Conservation (phyloP, 2,329 filamentous ascomycete genomes). For the Orbilia blumenaviensis region DNA sequence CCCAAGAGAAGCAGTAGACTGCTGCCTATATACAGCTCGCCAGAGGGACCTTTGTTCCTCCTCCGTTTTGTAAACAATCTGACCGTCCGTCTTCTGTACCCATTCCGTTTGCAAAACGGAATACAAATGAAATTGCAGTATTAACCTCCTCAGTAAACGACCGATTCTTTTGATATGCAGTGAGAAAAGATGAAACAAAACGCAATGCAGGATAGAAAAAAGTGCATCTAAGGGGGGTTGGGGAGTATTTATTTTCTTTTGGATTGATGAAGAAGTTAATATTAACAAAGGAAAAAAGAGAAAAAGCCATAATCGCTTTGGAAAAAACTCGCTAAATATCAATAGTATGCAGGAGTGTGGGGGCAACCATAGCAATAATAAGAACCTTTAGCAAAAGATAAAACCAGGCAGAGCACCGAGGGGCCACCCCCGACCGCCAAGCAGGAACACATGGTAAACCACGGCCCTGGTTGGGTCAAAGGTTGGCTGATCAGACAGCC, state of each 20-base stretch:
- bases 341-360: constrained; percentile 36
- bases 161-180: constrained; percentile 53
- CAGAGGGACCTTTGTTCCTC: constrained; percentile 20
- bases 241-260: constrained; percentile 54
- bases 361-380: constrained; percentile 37
- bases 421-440: constrained; percentile 2
- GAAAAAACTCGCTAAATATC: constrained; percentile 53
- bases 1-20: constrained; percentile 53
- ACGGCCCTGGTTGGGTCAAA: constrained; percentile 7
- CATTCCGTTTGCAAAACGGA: constrained; percentile 53
- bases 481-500: constrained; percentile 39
- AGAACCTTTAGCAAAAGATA: constrained; percentile 36
- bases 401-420: constrained; percentile 40
- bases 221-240: constrained; percentile 49
- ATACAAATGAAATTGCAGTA: constrained; percentile 43
- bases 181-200: constrained; percentile 37
- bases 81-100: constrained; percentile 41
- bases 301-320: constrained; percentile 48
- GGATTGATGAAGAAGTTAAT: constrained; percentile 43
- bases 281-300: constrained; percentile 48
- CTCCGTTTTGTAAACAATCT: constrained; percentile 51
- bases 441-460: neutral
- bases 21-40: constrained; percentile 52
- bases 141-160: constrained; percentile 53
- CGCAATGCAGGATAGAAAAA: constrained; percentile 45